Percentiles rank a stretch among this genome's conserved stretches.
These are phyloP conservation scores for Chaetomium fimeti DNA, from an alignment of 495 filamentous ascomycete species.

Conservation along the genomic window DNA sequence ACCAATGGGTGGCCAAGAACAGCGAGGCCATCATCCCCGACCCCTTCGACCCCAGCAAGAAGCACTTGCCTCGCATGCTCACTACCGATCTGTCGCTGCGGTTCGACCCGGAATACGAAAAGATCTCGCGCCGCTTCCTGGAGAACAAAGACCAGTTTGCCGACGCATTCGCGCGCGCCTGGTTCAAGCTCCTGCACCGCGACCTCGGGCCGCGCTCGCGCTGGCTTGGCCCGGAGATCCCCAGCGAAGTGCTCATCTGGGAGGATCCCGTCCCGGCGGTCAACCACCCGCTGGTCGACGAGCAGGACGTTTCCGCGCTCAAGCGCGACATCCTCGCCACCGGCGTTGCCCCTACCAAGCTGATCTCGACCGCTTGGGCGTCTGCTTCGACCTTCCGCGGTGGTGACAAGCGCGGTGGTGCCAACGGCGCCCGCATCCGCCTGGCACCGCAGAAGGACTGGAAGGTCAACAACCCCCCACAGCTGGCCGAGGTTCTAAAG, in stretches of 20 bases:
- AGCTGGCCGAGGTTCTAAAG: constrained; percentile 56
- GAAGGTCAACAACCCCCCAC: constrained; percentile 64
- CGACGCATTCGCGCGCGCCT: constrained; percentile 65
- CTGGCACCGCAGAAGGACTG: constrained; percentile 67
- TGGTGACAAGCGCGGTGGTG: constrained; percentile 72
- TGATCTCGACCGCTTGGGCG: constrained; percentile 64
- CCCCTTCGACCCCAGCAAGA: constrained; percentile 61
- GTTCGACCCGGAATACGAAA: constrained; percentile 67
- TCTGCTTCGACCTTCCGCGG: constrained; percentile 71
- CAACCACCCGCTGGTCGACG: constrained; percentile 56
- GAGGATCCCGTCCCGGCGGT: constrained; percentile 61
- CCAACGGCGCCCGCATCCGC: constrained; percentile 71
- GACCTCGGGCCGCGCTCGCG: constrained; percentile 67
- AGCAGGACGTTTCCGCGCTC: constrained; percentile 56
- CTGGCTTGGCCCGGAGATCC: constrained; percentile 69
- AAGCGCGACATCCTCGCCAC: constrained; percentile 64
- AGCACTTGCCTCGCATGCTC: constrained; percentile 66
- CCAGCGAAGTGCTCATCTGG: constrained; percentile 61
- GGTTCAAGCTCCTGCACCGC: constrained; percentile 77
- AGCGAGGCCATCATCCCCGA: constrained; percentile 64
- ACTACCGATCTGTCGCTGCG: constrained; percentile 69
- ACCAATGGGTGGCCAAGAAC: constrained; percentile 71
- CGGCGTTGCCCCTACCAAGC: constrained; percentile 53
- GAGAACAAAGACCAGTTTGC: constrained; percentile 62
- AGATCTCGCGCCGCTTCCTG: constrained; percentile 66